Evolutionary conservation across 352 stramenopile species (phyloP).

Genomic region (Phytopythium ostracodes): DNA sequence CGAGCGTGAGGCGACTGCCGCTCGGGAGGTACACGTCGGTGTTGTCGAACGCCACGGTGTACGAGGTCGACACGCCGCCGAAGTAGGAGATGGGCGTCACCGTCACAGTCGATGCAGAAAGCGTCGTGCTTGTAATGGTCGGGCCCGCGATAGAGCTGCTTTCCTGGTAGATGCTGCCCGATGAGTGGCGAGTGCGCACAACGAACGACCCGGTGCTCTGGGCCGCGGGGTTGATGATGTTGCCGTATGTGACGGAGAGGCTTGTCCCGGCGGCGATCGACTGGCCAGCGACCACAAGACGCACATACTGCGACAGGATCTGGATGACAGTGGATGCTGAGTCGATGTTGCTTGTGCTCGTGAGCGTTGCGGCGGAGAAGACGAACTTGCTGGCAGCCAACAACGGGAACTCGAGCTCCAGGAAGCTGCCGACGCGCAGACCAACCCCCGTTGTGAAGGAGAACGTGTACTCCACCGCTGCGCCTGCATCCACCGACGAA

Average conservation of each 20-base stretch:
- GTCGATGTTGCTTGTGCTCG: slow-evolving; percentile 17
- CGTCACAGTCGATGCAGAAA: slow-evolving; percentile 24
- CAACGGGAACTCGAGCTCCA: slow-evolving; percentile 45
- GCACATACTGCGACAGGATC: slow-evolving; percentile 26
- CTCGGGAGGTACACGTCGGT: slow-evolving; percentile 29
- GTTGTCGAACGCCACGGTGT: slow-evolving; percentile 40
- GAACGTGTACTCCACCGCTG: slow-evolving; percentile 23
- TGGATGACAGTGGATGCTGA: slow-evolving; percentile 25
- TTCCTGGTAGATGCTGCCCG: slow-evolving; percentile 36
- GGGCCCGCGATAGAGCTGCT: slow-evolving; percentile 19
- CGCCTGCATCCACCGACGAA: slow-evolving; percentile 27
- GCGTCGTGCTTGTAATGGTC: slow-evolving; percentile 19
- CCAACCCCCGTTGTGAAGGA: slow-evolving; percentile 37
- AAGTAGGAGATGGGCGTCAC: slow-evolving; percentile 40
- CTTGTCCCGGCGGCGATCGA: slow-evolving; percentile 17
- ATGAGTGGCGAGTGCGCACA: slow-evolving; percentile 37
- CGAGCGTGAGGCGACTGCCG: slow-evolving; percentile 31
- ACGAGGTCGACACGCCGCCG: slow-evolving; percentile 35
- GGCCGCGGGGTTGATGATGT: slow-evolving; percentile 51
- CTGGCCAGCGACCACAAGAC: slow-evolving; percentile 31
- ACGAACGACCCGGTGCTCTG: slow-evolving; percentile 28
- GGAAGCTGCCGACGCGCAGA: slow-evolving; percentile 32
- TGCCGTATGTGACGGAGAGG: slow-evolving; percentile 34
- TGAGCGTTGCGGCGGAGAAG: slow-evolving; percentile 18
- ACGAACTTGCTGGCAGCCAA: slow-evolving; percentile 36